Evolutionary conservation across 2,329 filamentous ascomycete genomes (phyloP).

Genomic region (Colletotrichum plurivorum): DNA sequence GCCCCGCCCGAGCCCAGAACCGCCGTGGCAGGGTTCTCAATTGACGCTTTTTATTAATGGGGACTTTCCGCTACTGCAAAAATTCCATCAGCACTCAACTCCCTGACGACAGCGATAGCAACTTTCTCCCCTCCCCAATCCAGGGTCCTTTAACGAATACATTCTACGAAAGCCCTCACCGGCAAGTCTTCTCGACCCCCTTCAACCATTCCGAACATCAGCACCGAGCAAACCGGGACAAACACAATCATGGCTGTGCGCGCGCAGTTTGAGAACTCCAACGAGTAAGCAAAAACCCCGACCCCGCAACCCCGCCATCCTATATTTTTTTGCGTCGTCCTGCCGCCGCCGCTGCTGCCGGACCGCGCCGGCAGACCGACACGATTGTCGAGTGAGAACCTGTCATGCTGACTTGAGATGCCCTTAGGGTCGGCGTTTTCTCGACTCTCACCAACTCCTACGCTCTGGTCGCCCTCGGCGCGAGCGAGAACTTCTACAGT

Average conservation of each 20-base stretch:
- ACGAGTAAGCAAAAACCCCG: slow-evolving; percentile 75
- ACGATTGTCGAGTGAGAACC: slow-evolving; percentile 1
- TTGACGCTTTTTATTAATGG: slow-evolving; percentile 40
- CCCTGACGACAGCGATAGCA: slow-evolving; percentile 20
- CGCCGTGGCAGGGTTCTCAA: slow-evolving; percentile 9
- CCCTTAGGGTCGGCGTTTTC: slow-evolving; percentile 90
- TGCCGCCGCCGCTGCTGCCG: background rate
- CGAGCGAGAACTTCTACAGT: slow-evolving; percentile 99
- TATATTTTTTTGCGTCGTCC: slow-evolving; percentile 14
- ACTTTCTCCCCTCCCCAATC: background rate
- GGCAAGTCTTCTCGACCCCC: background rate
- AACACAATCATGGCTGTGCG: slow-evolving; percentile 72
- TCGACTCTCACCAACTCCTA: slow-evolving; percentile 97
- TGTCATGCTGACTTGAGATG: slow-evolving; percentile 42
- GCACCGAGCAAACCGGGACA: slow-evolving; percentile 18
- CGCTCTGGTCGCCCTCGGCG: slow-evolving; percentile 92
- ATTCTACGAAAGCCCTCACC: slow-evolving; percentile 2
- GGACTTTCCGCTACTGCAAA: slow-evolving; percentile 38
- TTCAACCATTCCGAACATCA: slow-evolving; percentile 7
- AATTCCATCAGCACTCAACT: slow-evolving; percentile 38
- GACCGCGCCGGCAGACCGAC: background rate
- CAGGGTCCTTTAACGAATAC: slow-evolving; percentile 5
- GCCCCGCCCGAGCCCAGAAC: slow-evolving; percentile 25
- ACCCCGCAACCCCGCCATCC: slow-evolving; percentile 43
- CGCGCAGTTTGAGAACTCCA: slow-evolving; percentile 89